Evolutionary conservation across 768 basidiomycete species (phyloP).

Genomic region (Dioszegia aurantiaca): DNA sequence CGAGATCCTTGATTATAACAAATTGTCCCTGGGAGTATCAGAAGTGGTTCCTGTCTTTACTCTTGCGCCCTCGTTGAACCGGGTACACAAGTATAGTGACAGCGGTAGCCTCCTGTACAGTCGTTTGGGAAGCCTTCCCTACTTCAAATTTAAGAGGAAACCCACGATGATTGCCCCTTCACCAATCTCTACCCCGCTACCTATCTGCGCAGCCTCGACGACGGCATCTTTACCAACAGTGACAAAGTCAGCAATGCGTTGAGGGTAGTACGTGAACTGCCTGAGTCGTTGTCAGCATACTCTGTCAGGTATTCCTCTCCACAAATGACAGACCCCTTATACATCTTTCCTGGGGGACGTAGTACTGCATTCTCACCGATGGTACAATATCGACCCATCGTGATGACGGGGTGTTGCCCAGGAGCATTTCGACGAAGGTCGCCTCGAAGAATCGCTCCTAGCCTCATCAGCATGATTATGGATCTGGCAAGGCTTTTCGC

Average conservation of each 20-base stretch:
- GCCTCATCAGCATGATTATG: neutral
- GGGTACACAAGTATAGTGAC: no score
- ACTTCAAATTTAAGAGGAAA: no score
- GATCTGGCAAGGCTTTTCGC: neutral
- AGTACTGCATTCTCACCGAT: conserved; percentile 87
- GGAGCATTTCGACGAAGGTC: conserved; percentile 85
- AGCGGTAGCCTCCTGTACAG: no score
- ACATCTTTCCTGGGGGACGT: conserved; percentile 54
- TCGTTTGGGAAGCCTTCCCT: no score
- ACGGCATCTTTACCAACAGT: conserved; percentile 85
- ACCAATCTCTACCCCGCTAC: conserved; percentile 90
- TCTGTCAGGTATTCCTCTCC: neutral
- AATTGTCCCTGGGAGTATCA: conserved; percentile 74
- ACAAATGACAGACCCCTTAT: conserved; percentile 52
- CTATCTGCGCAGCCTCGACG: conserved; percentile 91
- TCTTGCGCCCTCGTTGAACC: no score
- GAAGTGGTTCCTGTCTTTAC: neutral
- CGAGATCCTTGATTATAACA: conserved; percentile 93
- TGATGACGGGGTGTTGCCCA: conserved; percentile 89
- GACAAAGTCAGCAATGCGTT: conserved; percentile 94
- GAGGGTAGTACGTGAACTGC: conserved; percentile 80
- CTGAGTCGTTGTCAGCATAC: conserved; percentile 13
- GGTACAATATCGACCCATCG: conserved; percentile 86
- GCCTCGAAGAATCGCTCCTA: conserved; percentile 81
- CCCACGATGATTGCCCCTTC: conserved; percentile 90